Evolutionary conservation across 2,329 filamentous ascomycete genomes (phyloP).

Genomic region (Fusarium beomiforme): DNA sequence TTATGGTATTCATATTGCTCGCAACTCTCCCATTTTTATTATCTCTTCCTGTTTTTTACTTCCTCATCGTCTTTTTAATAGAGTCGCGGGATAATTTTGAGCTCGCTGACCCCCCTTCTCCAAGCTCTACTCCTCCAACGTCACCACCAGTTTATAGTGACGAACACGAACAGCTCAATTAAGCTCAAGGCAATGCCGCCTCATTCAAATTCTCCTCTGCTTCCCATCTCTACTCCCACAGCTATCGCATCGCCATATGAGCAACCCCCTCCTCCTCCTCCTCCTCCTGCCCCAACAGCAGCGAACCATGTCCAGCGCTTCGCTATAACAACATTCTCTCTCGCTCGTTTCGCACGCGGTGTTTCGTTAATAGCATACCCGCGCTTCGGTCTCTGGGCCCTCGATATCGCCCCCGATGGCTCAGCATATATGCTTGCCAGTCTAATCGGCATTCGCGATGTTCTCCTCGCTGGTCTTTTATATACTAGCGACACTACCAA

Average conservation of each 20-base stretch:
- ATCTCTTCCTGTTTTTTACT: slow-evolving; percentile 5
- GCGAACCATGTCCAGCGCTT: slow-evolving; percentile 34
- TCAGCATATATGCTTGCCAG: slow-evolving; percentile 45
- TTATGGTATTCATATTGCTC: slow-evolving; percentile 18
- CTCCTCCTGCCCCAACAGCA: slow-evolving; percentile 13
- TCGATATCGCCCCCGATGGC: slow-evolving; percentile 43
- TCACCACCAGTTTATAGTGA: not conserved
- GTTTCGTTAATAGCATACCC: slow-evolving; percentile 43
- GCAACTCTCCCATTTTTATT: slow-evolving; percentile 15
- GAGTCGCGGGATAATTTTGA: slow-evolving; percentile 10
- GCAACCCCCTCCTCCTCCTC: not conserved
- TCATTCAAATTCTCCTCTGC: slow-evolving; percentile 36
- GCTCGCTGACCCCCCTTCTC: slow-evolving; percentile 10
- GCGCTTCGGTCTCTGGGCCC: slow-evolving; percentile 43
- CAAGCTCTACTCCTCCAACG: not conserved
- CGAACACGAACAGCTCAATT: not conserved
- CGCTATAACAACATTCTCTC: slow-evolving; percentile 39
- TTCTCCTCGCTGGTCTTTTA: slow-evolving; percentile 45
- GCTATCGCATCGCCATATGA: slow-evolving; percentile 27
- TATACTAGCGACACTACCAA: slow-evolving; percentile 38
- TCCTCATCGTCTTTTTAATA: slow-evolving; percentile 15
- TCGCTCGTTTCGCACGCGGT: slow-evolving; percentile 44
- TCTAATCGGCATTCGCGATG: slow-evolving; percentile 46
- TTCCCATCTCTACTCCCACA: slow-evolving; percentile 40
- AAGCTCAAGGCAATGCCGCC: slow-evolving; percentile 34